Evolutionary conservation across 768 basidiomycete genomes (phyloP), one percentile per base, ranked within the genome.

Genomic region (Rhodotorula paludigena): DNA sequence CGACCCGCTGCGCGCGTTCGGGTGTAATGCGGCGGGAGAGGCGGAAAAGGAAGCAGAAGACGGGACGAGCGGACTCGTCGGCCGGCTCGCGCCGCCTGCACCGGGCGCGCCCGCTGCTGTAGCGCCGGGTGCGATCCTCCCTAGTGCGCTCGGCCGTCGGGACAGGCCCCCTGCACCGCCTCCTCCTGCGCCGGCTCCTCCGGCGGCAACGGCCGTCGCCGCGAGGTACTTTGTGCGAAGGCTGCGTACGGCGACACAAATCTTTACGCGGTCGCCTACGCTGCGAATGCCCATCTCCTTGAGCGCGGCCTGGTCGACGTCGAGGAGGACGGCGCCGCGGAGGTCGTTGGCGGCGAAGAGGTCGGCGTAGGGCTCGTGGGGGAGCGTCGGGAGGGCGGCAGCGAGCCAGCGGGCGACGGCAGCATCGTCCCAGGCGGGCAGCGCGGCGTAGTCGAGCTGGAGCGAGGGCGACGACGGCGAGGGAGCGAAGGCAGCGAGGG

Each of bases 201-300:
- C 32, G 12, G 49, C 11, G 49, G 21, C 16, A 10, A 51, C 21
- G 25, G 47, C 52, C 10, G 51, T 28, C 36, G 61, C 61, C 9
- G 61, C 56, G 49, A 75, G 57, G 55, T 85, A 86, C 69, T 82
- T 83, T 71, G 84, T 83, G 41, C 93, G 81, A 23, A 98, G 81
- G 10, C 80, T 77, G 76, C 92, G 92, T 66, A 99, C 88, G 2
- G 87, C 94, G 64, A 85, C 88, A 28, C 91, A 75, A 57, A 99
- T 88, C 76, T 90, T 84, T 14, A 97, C 85, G 56, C 93, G 82
- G 78, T 99, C 96, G 18, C 96, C 96, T 48, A 99, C 76, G 78
- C 88, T 90, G 39, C 82, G 74, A 36, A 99, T 84, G 21, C 89
- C 89, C 85, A 98, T 89, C 79, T 99, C 96, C 77, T 87, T 90